Percentiles rank a stretch among this genome's conserved stretches.
phyloP scores from a whole-genome alignment of 2,329 filamentous ascomycete species.

The Aspergillus nomiae region DNA sequence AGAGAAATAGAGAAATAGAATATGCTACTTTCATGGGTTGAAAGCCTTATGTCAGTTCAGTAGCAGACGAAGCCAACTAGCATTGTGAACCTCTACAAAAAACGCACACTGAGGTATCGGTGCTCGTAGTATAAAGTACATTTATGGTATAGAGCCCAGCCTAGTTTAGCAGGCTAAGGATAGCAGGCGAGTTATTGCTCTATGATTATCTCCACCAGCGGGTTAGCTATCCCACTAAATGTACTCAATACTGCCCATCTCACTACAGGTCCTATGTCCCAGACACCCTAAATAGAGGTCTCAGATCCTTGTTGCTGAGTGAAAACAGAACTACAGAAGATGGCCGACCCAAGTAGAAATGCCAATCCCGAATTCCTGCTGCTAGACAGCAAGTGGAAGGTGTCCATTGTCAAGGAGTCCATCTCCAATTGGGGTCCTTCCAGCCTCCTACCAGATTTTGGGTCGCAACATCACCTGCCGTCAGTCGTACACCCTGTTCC shows the following conservation, averaged over 20 bases:
- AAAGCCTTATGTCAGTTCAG: background rate
- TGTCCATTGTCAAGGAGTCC: constrained; percentile 3
- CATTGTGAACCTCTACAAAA: background rate
- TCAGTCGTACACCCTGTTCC: constrained; percentile 10
- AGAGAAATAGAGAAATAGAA: background rate
- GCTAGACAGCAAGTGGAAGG: background rate
- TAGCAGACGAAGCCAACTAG: background rate
- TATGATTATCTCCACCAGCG: background rate
- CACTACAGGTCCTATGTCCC: background rate
- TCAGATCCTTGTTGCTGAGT: background rate
- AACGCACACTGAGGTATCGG: background rate
- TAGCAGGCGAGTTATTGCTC: background rate
- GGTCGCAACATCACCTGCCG: constrained; percentile 12
- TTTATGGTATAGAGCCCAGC: background rate
- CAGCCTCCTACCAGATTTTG: constrained; percentile 10
- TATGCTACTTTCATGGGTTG: too few species aligned
- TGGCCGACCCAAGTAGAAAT: too few species aligned
- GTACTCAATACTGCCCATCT: background rate
- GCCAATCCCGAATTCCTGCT: background rate
- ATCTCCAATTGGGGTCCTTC: constrained; percentile 17
- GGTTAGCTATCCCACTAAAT: background rate
- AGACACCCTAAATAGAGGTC: background rate
- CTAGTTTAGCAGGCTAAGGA: background rate
- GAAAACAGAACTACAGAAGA: background rate
- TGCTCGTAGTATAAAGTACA: background rate